Percentiles rank a stretch among this genome's conserved stretches.
Evolutionary conservation across 176 grass and related monocot genomes (phyloP).

Genomic region (Neostapfia colusana): DNA sequence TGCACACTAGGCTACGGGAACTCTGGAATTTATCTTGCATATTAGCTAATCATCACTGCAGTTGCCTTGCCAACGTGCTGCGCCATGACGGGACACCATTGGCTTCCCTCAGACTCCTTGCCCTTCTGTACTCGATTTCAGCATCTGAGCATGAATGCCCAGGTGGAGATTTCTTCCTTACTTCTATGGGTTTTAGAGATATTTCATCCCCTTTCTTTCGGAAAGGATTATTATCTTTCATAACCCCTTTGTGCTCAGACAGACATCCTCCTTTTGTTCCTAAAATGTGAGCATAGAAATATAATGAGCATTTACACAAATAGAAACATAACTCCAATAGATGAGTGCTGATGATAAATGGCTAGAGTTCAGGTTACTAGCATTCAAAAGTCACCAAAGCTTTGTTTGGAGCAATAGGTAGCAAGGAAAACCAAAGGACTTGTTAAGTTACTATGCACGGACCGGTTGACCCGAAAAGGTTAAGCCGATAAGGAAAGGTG

Average conservation of each 20-base stretch:
- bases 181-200: constrained; percentile 56
- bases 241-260: constrained; percentile 17
- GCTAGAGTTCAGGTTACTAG: constrained; percentile 2
- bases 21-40: constrained; percentile 49
- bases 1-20: constrained; percentile 44
- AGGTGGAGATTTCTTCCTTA: constrained; percentile 60
- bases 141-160: constrained; percentile 84
- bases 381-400: not conserved
- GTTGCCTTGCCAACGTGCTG: constrained; percentile 62
- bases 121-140: constrained; percentile 88
- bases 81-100: constrained; percentile 66
- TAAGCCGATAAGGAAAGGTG: too few species aligned
- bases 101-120: constrained; percentile 95
- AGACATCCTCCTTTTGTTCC: constrained; percentile 43
- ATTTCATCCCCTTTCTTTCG: constrained; percentile 52
- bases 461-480: too few species aligned
- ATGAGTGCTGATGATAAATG: not conserved
- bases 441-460: too few species aligned
- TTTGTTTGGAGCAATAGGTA: not conserved
- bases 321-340: constrained; percentile 17
- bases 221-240: constrained; percentile 61
- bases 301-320: constrained; percentile 21
- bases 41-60: constrained; percentile 49
- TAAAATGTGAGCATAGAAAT: constrained; percentile 1
- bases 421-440: constrained; percentile 1